Percentiles rank a stretch among this genome's conserved stretches.
phyloP scores from a whole-genome alignment of 179 eudicot species.

The Spergularia azorica region DNA sequence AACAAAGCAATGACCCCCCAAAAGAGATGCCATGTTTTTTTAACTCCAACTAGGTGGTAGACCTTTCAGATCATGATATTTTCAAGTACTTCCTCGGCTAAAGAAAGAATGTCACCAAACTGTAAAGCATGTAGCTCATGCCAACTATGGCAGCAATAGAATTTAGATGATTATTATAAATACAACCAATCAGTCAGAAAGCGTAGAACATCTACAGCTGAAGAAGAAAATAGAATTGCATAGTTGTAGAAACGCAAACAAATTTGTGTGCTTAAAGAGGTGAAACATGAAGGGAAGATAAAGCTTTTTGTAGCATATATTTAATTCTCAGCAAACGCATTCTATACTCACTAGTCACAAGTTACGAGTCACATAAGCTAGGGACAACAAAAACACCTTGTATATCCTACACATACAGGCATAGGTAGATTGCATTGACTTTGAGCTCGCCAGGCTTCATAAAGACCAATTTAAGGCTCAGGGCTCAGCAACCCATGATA shows the following conservation, averaged over 20 bases:
- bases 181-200: not conserved
- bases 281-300: slow-evolving; percentile 1
- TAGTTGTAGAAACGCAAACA: not conserved
- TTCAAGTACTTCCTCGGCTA: not conserved
- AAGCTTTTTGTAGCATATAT: not conserved
- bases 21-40: not conserved
- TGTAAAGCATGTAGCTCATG: slow-evolving; percentile 2
- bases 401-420: too few relatives aligned
- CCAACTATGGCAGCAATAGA: not conserved
- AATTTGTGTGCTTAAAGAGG: not conserved
- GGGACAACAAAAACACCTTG: too few relatives aligned
- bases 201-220: not conserved
- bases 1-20: slow-evolving; percentile 1
- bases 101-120: not conserved
- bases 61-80: slow-evolving; percentile 8
- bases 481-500: too few relatives aligned
- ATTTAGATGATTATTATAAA: not conserved
- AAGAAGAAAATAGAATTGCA: not conserved
- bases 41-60: not conserved
- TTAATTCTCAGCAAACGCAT: not conserved
- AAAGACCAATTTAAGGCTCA: too few relatives aligned
- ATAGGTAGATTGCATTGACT: too few relatives aligned
- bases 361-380: too few relatives aligned
- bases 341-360: too few relatives aligned
- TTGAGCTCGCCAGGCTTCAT: too few relatives aligned